A percentile compares a stretch with the other conserved stretches of the same genome.
Conservation (phyloP, 371 early-diverging fungal species). For the Mucor lusitanicus region DNA sequence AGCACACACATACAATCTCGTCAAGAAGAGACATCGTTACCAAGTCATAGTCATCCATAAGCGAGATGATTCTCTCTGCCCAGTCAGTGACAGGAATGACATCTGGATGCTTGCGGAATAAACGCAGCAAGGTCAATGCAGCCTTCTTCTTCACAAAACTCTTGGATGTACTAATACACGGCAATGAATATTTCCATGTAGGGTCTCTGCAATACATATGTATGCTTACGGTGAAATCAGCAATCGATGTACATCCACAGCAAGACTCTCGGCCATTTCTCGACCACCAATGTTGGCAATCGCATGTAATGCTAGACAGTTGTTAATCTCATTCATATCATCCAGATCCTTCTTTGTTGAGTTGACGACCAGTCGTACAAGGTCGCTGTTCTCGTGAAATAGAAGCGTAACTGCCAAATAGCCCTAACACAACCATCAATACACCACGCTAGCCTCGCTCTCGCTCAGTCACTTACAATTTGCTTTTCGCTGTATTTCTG, state of each 20-base stretch:
- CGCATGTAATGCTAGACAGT: slow-evolving; percentile 92
- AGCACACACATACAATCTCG: not conserved
- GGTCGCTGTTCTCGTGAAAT: slow-evolving; percentile 85
- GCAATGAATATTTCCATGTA: too few relatives aligned
- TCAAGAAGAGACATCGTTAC: slow-evolving; percentile 35
- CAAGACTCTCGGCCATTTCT: slow-evolving; percentile 89
- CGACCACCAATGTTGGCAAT: slow-evolving; percentile 93
- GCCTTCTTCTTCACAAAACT: slow-evolving; percentile 97
- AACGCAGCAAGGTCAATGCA: slow-evolving; percentile 86
- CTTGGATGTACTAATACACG: slow-evolving; percentile 59
- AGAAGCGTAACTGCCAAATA: slow-evolving; percentile 94
- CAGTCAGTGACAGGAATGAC: slow-evolving; percentile 88
- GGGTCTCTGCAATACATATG: too few relatives aligned
- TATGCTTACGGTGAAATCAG: slow-evolving; percentile 77
- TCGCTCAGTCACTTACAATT: slow-evolving; percentile 64
- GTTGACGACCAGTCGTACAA: slow-evolving; percentile 82
- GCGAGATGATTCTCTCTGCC: slow-evolving; percentile 78
- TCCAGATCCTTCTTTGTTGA: slow-evolving; percentile 89
- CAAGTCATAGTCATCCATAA: slow-evolving; percentile 88
- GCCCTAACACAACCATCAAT: slow-evolving; percentile 58
- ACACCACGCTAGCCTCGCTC: not conserved
- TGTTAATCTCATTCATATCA: slow-evolving; percentile 84
- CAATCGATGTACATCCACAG: slow-evolving; percentile 81
- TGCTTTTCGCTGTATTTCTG: slow-evolving; percentile 95
- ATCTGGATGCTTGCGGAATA: slow-evolving; percentile 90